A percentile compares a stretch with the other conserved stretches of the same genome.
These are phyloP conservation scores for Priceomyces fermenticarens DNA, from an alignment of 805 yeast genomes.

Conservation along the genomic window DNA sequence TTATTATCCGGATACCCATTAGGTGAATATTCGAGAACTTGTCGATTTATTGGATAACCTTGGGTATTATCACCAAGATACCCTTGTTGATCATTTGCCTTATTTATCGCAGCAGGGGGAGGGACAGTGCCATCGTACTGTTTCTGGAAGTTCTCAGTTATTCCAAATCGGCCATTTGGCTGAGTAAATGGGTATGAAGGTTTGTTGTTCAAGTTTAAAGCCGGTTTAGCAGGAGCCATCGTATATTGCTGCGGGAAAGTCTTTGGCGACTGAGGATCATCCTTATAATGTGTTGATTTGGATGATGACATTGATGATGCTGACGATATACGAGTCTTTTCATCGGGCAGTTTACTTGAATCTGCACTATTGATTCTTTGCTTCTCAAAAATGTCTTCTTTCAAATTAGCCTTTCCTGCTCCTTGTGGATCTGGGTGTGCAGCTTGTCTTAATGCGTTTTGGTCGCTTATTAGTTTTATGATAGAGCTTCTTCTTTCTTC, in stretches of 20 bases:
- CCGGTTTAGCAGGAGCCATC: constrained; percentile 10
- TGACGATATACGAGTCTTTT: constrained; percentile 26
- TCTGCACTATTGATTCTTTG: constrained; percentile 2
- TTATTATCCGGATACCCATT: constrained; percentile 12
- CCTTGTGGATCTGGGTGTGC: constrained; percentile 7
- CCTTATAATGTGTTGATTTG: constrained; percentile 25
- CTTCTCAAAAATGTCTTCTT: constrained; percentile 39
- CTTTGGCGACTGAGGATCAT: constrained; percentile 40
- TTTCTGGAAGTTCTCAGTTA: not conserved
- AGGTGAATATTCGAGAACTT: not conserved
- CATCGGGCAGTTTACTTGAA: constrained; percentile 3
- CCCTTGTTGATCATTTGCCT: not conserved
- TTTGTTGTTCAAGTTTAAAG: constrained; percentile 9
- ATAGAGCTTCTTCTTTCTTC: constrained; percentile 41
- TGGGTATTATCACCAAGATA: constrained; percentile 12
- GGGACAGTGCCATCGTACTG: not conserved
- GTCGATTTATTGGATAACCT: constrained; percentile 9
- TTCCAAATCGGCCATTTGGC: not conserved
- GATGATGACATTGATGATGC: constrained; percentile 35
- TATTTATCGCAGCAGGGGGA: not conserved
- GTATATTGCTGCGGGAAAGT: constrained; percentile 27
- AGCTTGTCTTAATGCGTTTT: constrained; percentile 13
- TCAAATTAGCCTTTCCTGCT: constrained; percentile 19
- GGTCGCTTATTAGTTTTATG: constrained; percentile 34
- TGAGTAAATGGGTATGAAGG: not conserved